Base-by-base conservation (phyloP, 331 rosid genomes). In the Prunus yedoensis region DNA sequence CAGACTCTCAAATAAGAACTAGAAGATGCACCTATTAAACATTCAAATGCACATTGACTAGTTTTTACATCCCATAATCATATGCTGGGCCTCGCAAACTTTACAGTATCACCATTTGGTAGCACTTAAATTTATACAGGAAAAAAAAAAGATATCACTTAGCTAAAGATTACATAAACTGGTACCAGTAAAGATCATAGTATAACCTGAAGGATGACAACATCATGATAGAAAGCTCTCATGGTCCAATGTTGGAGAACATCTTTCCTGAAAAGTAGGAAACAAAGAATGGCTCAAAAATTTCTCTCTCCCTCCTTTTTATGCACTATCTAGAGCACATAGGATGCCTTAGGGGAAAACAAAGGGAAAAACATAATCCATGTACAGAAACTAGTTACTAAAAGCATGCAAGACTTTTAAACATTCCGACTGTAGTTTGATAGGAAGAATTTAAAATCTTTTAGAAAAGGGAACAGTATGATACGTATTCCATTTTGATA, bases 201-300 rank as follows among this genome's bases (percentile, higher is more conserved):
- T 60, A 81, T 73, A 82, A 94, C 97, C 97, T 92, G 99, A 75
- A 92, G 97, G 78, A 81, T 70, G 80, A 83, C 82, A 73, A 92
- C 96, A 60, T 88, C 96, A 56, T 56, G 80, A 89, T 92, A 92
- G 78, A 95, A 92, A 60, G 90, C 84, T 85, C 91, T 80, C 90
- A 95, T 88, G 16, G 96, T 87, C 63, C 61, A 62, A 75, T 87
- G 86, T 79, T 91, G 91, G 21, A 47, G 52, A 85, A 88, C 56
- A 84, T 95, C 96, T 79, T 89, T 83, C 90, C 99, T 95, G 96
- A 84, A 89, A 85, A 80, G 63, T 68, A 58, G 64, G 66, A 81
- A 10, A 47, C 57, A 73, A 16, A 47, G 60, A 14, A 28, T 4
- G 73, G 64, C 79, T 79, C 47, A 68, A 74, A 56, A 67, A 63